Conservation (phyloP, 2,329 filamentous ascomycete species). For the Botrytis medusae region DNA sequence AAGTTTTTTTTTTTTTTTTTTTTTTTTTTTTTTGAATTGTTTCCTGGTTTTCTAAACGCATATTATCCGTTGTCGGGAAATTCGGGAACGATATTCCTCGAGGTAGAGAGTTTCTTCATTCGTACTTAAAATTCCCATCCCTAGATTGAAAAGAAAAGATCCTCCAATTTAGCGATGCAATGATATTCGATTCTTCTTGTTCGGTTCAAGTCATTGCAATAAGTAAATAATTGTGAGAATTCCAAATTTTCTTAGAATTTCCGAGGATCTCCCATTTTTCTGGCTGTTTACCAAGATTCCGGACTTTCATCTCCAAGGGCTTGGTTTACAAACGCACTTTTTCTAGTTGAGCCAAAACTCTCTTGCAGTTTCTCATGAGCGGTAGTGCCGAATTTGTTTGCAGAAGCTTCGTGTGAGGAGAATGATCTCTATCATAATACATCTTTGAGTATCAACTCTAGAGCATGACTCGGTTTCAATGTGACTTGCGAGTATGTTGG, state of each 20-base stretch:
- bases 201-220: not conserved
- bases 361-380: not conserved
- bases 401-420: not conserved
- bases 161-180: not conserved
- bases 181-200: too few species aligned
- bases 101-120: not conserved
- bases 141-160: not conserved
- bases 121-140: not conserved
- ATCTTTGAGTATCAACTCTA: not conserved
- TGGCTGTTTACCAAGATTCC: not conserved
- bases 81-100: not conserved
- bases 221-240: not conserved
- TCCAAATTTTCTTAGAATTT: not conserved
- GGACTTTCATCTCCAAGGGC: not conserved
- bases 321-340: not conserved
- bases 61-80: not conserved
- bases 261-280: not conserved
- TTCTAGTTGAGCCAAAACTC: not conserved
- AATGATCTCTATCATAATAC: not conserved
- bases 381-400: not conserved
- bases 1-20: too few species aligned
- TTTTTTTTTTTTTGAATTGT: too few species aligned
- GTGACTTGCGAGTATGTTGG: not conserved
- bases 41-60: not conserved
- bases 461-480: not conserved